phyloP scores from a whole-genome alignment of 768 basidiomycete genomes.

The Suillus variegatus region DNA sequence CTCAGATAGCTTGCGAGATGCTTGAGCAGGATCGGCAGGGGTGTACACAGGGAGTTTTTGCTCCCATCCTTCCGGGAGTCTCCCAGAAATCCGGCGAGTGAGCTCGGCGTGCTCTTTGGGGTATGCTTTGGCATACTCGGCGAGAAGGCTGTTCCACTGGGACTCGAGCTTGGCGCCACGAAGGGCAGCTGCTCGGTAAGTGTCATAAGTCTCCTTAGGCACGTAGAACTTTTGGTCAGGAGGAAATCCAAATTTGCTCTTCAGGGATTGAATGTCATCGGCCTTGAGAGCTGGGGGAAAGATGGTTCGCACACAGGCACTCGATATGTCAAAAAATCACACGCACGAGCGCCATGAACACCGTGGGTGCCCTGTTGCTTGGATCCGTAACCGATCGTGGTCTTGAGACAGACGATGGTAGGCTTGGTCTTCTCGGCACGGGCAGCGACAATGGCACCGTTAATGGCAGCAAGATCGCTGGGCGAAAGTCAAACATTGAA shows the following conservation, averaged over 20 bases:
- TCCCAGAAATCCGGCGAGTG: constrained; percentile 78
- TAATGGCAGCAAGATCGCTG: constrained; percentile 78
- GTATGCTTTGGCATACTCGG: constrained; percentile 73
- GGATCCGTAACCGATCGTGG: constrained; percentile 94
- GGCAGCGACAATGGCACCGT: constrained; percentile 76
- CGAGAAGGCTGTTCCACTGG: constrained; percentile 72
- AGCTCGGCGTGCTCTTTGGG: constrained; percentile 87
- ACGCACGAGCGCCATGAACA: constrained; percentile 89
- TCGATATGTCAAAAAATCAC: constrained; percentile 21
- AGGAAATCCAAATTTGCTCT: constrained; percentile 83
- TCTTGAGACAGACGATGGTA: constrained; percentile 81
- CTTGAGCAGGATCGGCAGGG: constrained; percentile 79
- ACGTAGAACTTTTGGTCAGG: constrained; percentile 77
- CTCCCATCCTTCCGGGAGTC: constrained; percentile 88
- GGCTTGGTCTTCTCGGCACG: constrained; percentile 80
- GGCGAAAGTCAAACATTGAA: constrained; percentile 14
- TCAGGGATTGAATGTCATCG: constrained; percentile 83
- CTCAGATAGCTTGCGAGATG: constrained; percentile 92
- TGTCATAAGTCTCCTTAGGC: constrained; percentile 67
- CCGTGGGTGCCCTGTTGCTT: constrained; percentile 92
- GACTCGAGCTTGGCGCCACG: constrained; percentile 74
- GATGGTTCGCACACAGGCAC: constrained; percentile 11
- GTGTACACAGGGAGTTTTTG: constrained; percentile 83
- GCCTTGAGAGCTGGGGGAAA: constrained; percentile 74
- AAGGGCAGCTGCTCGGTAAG: constrained; percentile 66